A percentile compares a stretch with the other conserved stretches of the same genome.
Evolutionary conservation across 129 eudicot genomes (phyloP).

Genomic region (Lactuca sativa): DNA sequence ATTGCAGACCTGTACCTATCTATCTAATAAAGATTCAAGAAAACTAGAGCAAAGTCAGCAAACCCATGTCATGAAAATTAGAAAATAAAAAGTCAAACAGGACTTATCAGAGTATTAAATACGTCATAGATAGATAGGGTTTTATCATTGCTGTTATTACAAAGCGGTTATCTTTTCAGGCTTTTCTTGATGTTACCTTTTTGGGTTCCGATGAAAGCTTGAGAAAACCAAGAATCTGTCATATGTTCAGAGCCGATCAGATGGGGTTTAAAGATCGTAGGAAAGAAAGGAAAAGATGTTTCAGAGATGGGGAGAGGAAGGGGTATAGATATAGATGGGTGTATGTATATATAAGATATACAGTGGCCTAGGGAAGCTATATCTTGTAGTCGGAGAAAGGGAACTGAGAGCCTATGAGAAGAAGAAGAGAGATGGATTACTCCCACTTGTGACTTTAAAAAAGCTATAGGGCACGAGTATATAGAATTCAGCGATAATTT

Average conservation of each 20-base stretch:
- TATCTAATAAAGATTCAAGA: not conserved
- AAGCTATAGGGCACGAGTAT: constrained; percentile 31
- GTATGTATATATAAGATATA: constrained; percentile 21
- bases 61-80: constrained; percentile 18
- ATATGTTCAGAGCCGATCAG: constrained; percentile 23
- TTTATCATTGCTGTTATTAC: constrained; percentile 14
- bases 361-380: constrained; percentile 19
- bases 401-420: constrained; percentile 21
- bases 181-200: constrained; percentile 37
- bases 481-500: constrained; percentile 27
- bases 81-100: constrained; percentile 25
- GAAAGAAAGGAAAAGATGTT: constrained; percentile 6
- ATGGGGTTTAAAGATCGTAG: constrained; percentile 14
- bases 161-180: constrained; percentile 27
- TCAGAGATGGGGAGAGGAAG: not conserved
- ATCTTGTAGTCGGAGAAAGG: constrained; percentile 26
- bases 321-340: constrained; percentile 24
- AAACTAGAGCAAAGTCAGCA: constrained; percentile 5
- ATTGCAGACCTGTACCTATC: constrained; percentile 17
- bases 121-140: constrained; percentile 18
- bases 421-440: constrained; percentile 20
- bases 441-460: constrained; percentile 33
- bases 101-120: constrained; percentile 20
- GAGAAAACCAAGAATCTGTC: constrained; percentile 31
- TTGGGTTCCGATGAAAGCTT: constrained; percentile 30